Base-by-base conservation (phyloP, 164 flowering plant genomes). In the Buxus sempervirens region DNA sequence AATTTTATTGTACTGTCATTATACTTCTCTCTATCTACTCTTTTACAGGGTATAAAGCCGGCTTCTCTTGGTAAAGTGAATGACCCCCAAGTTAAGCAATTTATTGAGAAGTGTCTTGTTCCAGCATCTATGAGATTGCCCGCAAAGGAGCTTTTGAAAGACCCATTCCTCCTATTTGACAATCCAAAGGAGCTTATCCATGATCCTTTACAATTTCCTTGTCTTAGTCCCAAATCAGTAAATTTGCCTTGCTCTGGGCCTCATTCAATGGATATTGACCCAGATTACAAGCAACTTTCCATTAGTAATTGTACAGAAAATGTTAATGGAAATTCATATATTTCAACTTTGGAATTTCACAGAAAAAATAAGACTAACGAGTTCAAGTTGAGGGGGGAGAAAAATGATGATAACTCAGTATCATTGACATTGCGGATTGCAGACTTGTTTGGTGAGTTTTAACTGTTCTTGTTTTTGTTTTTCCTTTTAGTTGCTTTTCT, bases 41-140 rank as follows among this genome's bases (percentile, higher is more conserved):
- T 68, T 13, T 74, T 78, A 70, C 70, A 91, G 97, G 98, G 96
- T 61, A 76, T 87, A 60, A 93, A 85, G 74, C 98, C 98, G 10
- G 86, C 84, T 60, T 82, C 92, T 27, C 88, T 90, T 25, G 62
- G 36, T 23, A 89, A 82, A 79, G 86, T 93, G 60, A 75, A 62
- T 19, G 90, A 90, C 56, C 88, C 85, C n/a, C 72, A 81, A 64
- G 76, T 85, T n/a, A 90, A 81, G 82, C 74, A 82, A 49, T 88
- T 93, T 67, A 90, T 93, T 51, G 96, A 90, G 75, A 89, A 85
- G 61, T 93, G 98, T 73, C 63, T 93, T 54, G 83, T 82, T 73
- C 89, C 88, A 58, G 90, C 89, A 58, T 76, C 94, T 5, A 38
- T 62, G 64, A 80, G 96, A 73, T 71, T 79, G 66, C 72, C 89